phyloP scores from a whole-genome alignment of 257 asterid species.

The Thymus mandschuricus region DNA sequence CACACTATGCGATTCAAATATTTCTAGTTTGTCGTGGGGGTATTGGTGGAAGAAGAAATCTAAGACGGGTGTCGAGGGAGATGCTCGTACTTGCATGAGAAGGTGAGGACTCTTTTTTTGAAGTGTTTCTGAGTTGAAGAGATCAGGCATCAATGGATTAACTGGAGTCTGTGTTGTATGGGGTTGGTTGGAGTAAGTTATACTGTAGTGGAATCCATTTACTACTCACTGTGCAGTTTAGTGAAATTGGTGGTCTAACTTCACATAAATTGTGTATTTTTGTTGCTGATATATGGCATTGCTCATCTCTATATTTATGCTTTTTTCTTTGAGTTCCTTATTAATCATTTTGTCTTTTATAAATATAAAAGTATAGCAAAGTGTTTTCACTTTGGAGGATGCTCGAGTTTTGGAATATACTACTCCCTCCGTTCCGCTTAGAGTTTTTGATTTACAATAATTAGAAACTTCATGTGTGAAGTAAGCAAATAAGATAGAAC shows the following conservation, averaged over 20 bases:
- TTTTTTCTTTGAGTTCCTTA: neutral
- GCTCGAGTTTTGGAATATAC: too few relatives aligned
- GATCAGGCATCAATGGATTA: neutral
- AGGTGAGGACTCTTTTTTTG: neutral
- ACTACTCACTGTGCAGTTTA: neutral
- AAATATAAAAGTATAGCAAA: neutral
- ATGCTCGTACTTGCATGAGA: neutral
- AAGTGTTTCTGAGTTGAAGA: neutral
- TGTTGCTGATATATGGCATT: neutral
- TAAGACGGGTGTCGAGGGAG: neutral
- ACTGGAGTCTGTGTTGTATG: conserved; percentile 2
- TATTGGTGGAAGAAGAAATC: neutral
- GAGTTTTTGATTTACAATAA: too few relatives aligned
- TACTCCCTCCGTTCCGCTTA: too few relatives aligned
- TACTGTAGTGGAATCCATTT: neutral
- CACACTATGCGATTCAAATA: neutral
- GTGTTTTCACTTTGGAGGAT: too few relatives aligned
- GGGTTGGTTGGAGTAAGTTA: conserved; percentile 5
- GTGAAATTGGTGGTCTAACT: neutral
- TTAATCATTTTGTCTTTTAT: too few relatives aligned
- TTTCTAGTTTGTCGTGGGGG: neutral
- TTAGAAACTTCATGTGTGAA: too few relatives aligned
- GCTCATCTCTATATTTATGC: too few relatives aligned
- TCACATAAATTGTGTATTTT: neutral
- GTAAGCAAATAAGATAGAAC: too few relatives aligned